Evolutionary conservation across 352 stramenopile genomes (phyloP).

Genomic region (Phytophthora palmivora): DNA sequence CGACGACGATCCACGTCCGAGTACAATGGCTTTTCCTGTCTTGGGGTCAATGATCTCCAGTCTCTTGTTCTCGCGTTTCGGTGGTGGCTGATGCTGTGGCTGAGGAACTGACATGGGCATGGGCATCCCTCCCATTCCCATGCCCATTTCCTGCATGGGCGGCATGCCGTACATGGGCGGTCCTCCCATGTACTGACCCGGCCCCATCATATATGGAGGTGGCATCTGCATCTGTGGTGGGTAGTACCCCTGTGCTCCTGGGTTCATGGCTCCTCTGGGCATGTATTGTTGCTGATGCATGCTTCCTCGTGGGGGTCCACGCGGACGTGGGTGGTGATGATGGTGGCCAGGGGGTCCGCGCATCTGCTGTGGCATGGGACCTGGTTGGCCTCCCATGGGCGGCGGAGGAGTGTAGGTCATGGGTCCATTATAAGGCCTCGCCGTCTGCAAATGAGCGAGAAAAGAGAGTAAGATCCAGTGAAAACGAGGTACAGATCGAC

Average conservation of each 20-base stretch:
- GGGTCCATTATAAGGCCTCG: slow-evolving; percentile 48
- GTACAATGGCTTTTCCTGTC: slow-evolving; percentile 51
- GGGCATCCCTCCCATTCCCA: slow-evolving; percentile 48
- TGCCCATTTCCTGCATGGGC: slow-evolving; percentile 52
- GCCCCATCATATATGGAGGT: slow-evolving; percentile 57
- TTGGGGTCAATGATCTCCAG: slow-evolving; percentile 64
- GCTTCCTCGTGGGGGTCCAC: slow-evolving; percentile 43
- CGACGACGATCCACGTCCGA: slow-evolving; percentile 26
- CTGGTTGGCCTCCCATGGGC: slow-evolving; percentile 35
- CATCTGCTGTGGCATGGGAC: slow-evolving; percentile 54
- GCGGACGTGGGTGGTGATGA: slow-evolving; percentile 47
- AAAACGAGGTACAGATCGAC: not conserved
- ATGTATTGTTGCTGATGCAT: slow-evolving; percentile 57
- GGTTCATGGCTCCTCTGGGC: slow-evolving; percentile 48
- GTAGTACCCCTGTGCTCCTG: slow-evolving; percentile 52
- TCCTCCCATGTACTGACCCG: slow-evolving; percentile 46
- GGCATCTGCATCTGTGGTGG: slow-evolving; percentile 53
- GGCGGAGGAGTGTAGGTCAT: slow-evolving; percentile 46
- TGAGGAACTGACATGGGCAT: slow-evolving; percentile 45
- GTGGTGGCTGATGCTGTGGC: slow-evolving; percentile 43
- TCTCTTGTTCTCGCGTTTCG: slow-evolving; percentile 57
- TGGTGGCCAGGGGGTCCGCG: slow-evolving; percentile 45
- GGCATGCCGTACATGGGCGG: slow-evolving; percentile 54
- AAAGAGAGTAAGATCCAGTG: not conserved
- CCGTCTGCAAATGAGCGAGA: slow-evolving; percentile 25